Evolutionary conservation across 176 grass and related monocot genomes (phyloP), one percentile per base, ranked within the genome.

Genomic region (Oryza glaberrima): DNA sequence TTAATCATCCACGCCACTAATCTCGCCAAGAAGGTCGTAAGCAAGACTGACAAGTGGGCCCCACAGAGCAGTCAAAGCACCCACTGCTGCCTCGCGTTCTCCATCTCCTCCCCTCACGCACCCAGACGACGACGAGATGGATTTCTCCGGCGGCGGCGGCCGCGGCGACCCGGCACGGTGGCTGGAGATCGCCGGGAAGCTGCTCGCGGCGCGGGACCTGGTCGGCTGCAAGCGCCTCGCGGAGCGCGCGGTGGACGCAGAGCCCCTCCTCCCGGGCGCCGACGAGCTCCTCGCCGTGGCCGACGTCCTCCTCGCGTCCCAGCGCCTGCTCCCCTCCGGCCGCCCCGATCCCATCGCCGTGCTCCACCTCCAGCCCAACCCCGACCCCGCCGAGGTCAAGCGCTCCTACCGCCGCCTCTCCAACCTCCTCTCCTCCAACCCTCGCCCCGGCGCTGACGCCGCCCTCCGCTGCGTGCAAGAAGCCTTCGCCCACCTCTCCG

Each of bases 271-370:
- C 67, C 88, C 87, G 4, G 93, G 96, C 19, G 91, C 89, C 67
- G 93, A 99, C 83, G 86, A 93, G 85, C 86, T 99, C 77, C 91
- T 99, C 71, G 91, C 96, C 28, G 91, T 99, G 6, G 89, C 96
- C 45, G 93, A 96, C 81, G 93, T 99, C 79, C 91, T 96, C 81
- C 91, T 99, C 66, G 91, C 96, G 41, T 91, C 91, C 49, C 96
- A 92, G 91, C 93, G 81, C 61, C 90, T 85, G 67, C 82, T 99
- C 77, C 87, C 88, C 82, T 89, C 91, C 35, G 88, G 91, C 54
- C 88, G 79, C 85, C 86, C 93, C 68, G 94, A 99, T 84, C 94
- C 90, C 89, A 73, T 92, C 70, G 73, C 67, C 14, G 86, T 95
- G 15, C 90, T 95, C 32, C 85, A 86, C 61, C 85, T 95, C 43